A percentile compares a stretch with the other conserved stretches of the same genome.
Evolutionary conservation across 192 early-diverging fungal species (phyloP).

Genomic region (Paraglomus brasilianum): DNA sequence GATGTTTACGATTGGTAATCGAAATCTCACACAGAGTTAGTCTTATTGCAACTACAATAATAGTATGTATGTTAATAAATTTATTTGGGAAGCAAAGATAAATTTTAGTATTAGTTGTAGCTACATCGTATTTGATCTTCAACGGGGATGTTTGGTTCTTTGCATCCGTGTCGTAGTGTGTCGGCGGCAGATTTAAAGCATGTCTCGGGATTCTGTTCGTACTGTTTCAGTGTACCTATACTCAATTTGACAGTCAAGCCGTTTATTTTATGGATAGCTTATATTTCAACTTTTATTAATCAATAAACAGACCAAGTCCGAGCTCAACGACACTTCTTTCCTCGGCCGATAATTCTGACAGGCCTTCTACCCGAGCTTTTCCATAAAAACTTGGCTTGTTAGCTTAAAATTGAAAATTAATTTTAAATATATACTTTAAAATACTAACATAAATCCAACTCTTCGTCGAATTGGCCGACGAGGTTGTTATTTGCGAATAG

Average conservation of each 20-base stretch:
- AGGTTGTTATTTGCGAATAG: too few relatives aligned
- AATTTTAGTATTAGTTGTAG: neutral
- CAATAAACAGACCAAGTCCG: conserved; percentile 6
- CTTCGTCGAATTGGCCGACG: too few relatives aligned
- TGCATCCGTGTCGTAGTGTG: conserved; percentile 38
- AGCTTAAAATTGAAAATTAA: too few relatives aligned
- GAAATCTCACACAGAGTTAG: conserved; percentile 42
- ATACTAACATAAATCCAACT: too few relatives aligned
- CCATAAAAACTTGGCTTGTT: neutral
- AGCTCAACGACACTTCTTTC: conserved; percentile 25
- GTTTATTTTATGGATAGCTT: neutral
- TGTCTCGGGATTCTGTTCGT: conserved; percentile 32
- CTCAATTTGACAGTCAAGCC: neutral
- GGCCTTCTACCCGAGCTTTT: conserved; percentile 13
- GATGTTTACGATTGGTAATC: conserved; percentile 38
- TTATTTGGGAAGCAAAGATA: neutral
- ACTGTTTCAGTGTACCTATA: conserved; percentile 10
- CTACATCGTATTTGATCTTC: conserved; percentile 42
- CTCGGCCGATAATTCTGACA: conserved; percentile 24
- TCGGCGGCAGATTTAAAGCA: conserved; percentile 42
- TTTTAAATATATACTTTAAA: too few relatives aligned
- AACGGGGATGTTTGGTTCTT: conserved; percentile 35
- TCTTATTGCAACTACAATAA: conserved; percentile 37
- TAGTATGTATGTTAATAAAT: neutral
- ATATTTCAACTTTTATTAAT: neutral